These are phyloP conservation scores for Neonectria neomacrospora DNA, from an alignment of 2,329 filamentous ascomycete species.

Conservation along the genomic window DNA sequence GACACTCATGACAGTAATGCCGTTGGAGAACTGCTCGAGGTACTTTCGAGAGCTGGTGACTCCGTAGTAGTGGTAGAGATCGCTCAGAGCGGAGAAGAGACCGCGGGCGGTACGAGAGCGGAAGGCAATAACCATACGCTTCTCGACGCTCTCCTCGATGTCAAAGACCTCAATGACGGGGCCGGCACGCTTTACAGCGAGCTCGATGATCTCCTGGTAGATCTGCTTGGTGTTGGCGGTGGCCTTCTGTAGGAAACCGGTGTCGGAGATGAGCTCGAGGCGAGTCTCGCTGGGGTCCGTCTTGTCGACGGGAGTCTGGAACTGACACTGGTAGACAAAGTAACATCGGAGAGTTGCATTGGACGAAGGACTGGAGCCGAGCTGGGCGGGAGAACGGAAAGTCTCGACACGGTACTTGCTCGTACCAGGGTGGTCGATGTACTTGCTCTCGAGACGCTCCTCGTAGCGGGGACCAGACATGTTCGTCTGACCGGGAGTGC, in stretches of 20 bases:
- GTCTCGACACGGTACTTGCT: slow-evolving; percentile 93
- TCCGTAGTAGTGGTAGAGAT: slow-evolving; percentile 98
- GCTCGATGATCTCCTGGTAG: slow-evolving; percentile 92
- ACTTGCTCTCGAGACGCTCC: slow-evolving; percentile 92
- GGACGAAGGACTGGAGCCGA: slow-evolving; percentile 74
- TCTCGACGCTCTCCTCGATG: slow-evolving; percentile 90
- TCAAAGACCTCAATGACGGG: slow-evolving; percentile 99
- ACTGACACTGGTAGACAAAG: slow-evolving; percentile 97
- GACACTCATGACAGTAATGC: slow-evolving; percentile 95
- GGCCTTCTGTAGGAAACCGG: slow-evolving; percentile 94
- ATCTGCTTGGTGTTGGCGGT: slow-evolving; percentile 95
- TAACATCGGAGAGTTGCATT: slow-evolving; percentile 94
- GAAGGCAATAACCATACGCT: slow-evolving; percentile 94
- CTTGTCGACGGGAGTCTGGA: slow-evolving; percentile 77
- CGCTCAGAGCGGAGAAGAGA: slow-evolving; percentile 93
- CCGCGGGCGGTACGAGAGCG: slow-evolving; percentile 91
- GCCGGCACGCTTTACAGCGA: slow-evolving; percentile 84
- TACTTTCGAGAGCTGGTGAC: slow-evolving; percentile 97
- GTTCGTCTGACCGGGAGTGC: slow-evolving; percentile 83
- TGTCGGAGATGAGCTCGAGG: slow-evolving; percentile 91
- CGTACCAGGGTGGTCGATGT: slow-evolving; percentile 82
- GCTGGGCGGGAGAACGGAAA: slow-evolving; percentile 87
- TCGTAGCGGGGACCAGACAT: slow-evolving; percentile 90
- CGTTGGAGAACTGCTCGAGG: slow-evolving; percentile 98
- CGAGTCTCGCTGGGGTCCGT: slow-evolving; percentile 84